Evolutionary conservation across 306 rosid species (phyloP), one percentile per base, ranked within the genome.

Genomic region (Pyrus pyrifolia): DNA sequence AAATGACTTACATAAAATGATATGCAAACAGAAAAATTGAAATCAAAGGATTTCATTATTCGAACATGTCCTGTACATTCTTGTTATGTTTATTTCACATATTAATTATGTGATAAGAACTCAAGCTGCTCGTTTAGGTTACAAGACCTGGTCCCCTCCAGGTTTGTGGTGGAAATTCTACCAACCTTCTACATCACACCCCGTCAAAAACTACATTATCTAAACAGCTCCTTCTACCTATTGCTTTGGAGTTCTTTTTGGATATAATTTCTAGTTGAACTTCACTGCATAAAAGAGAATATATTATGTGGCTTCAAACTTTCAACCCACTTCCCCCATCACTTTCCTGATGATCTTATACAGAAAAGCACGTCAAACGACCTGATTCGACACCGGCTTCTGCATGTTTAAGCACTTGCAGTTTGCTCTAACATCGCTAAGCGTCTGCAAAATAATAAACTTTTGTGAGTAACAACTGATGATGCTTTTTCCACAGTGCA

Each of bases 371-470:
- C 79, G 68, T 90, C 85, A 90, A 68, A 80, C 80, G 62, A 83
- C 81, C 67, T 80, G 90, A 75, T 88, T 81, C 70, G 80, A 65
- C 22, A 84, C 87, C 29, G 81, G 60, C 85, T 85, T 89, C 85
- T 77, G 89, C 78, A 76, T 57, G 67, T 74, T 81, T 77, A 75
- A 68, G 64, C 98, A 94, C 83, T 80, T 91, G 92, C 98, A 94
- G 38, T 89, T 91, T 11, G 89, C 90, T 77, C 93, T 75, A 73
- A 79, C 87, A 27, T 92, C 92, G 60, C 87, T 85, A 53, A 94
- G 91, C 33, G 53, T 75, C 98, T 94, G 93, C 85, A 79, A 30
- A 79, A 70, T 45, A 64, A 40, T 25, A 19, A 11, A 35, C 42
- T 6, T n/a, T 12, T 22, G 2, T 46, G 60, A 31, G 2, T 13